Conservation (phyloP, 768 basidiomycete species). For the Sutorius australiensis region DNA sequence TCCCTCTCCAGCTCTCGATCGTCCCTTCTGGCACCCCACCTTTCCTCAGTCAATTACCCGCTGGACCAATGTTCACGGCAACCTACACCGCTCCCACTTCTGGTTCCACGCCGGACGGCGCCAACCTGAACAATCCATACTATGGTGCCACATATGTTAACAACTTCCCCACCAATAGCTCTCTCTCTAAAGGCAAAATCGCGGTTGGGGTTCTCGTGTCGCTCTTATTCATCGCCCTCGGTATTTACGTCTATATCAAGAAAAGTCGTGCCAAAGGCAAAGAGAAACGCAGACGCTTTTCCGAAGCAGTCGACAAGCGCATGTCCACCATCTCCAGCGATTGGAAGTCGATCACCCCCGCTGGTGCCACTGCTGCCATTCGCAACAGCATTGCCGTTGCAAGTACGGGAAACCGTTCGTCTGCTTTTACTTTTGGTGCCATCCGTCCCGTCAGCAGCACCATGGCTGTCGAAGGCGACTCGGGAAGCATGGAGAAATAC, state of each 20-base stretch:
- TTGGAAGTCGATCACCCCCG: constrained; percentile 69
- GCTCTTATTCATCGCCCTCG: constrained; percentile 51
- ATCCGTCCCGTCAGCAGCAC: constrained; percentile 49
- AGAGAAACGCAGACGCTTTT: constrained; percentile 57
- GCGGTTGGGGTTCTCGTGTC: constrained; percentile 65
- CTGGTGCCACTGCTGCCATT: constrained; percentile 71
- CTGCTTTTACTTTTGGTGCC: constrained; percentile 56
- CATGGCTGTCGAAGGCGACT: constrained; percentile 40
- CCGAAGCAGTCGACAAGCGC: constrained; percentile 68
- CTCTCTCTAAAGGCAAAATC: constrained; percentile 50
- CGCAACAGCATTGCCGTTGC: constrained; percentile 58
- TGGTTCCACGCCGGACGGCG: constrained; percentile 37
- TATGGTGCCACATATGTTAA: constrained; percentile 39
- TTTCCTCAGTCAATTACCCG: constrained; percentile 52
- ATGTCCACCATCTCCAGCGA: constrained; percentile 79
- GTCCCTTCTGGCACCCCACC: constrained; percentile 46
- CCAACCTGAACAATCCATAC: constrained; percentile 36
- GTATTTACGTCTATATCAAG: constrained; percentile 48
- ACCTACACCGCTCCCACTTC: constrained; percentile 47
- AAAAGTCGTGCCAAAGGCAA: constrained; percentile 46
- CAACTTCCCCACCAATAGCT: constrained; percentile 32
- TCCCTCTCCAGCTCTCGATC: constrained; percentile 57
- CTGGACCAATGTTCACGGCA: constrained; percentile 67
- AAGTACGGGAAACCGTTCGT: constrained; percentile 36
- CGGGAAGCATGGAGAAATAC: constrained; percentile 33